Percentiles rank a stretch among this genome's conserved stretches.
These are phyloP conservation scores for Rutidosis leptorrhynchoides DNA, from an alignment of 129 eudicot species.

Conservation along the genomic window DNA sequence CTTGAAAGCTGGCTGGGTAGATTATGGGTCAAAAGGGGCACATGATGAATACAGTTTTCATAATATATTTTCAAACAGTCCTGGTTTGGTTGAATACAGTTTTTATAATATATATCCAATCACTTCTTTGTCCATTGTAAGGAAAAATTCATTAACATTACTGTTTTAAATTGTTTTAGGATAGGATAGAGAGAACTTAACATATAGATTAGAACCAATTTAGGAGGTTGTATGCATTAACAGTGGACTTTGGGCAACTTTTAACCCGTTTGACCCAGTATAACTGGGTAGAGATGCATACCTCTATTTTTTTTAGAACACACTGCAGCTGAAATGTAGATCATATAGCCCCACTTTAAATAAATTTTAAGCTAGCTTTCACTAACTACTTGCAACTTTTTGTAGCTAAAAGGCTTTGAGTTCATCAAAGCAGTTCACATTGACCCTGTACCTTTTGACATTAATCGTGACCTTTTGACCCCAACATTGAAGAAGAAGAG, in stretches of 20 bases:
- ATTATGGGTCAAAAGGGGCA: not conserved
- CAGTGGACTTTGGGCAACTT: not conserved
- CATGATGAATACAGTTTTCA: not conserved
- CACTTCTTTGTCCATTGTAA: not conserved
- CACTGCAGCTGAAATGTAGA: not conserved
- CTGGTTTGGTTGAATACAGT: not conserved
- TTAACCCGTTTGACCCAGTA: not conserved
- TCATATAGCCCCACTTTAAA: not conserved
- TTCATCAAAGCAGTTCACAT: constrained; percentile 66
- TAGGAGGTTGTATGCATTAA: not conserved
- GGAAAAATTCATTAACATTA: not conserved
- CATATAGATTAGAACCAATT: not conserved
- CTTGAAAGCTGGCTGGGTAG: not conserved
- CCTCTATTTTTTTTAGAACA: not conserved
- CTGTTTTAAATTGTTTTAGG: not conserved
- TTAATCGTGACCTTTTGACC: constrained; percentile 85
- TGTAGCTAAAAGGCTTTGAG: constrained; percentile 90
- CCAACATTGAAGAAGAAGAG: constrained; percentile 85
- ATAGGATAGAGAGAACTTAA: not conserved
- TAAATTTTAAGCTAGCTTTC: not conserved
- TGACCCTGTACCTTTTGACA: constrained; percentile 82
- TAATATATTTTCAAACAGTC: too few relatives aligned
- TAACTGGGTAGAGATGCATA: not conserved
- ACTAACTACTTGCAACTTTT: not conserved
- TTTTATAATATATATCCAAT: too few relatives aligned